Evolutionary conservation across 2,329 filamentous ascomycete species (phyloP).

Genomic region (Epichloe glyceriae): DNA sequence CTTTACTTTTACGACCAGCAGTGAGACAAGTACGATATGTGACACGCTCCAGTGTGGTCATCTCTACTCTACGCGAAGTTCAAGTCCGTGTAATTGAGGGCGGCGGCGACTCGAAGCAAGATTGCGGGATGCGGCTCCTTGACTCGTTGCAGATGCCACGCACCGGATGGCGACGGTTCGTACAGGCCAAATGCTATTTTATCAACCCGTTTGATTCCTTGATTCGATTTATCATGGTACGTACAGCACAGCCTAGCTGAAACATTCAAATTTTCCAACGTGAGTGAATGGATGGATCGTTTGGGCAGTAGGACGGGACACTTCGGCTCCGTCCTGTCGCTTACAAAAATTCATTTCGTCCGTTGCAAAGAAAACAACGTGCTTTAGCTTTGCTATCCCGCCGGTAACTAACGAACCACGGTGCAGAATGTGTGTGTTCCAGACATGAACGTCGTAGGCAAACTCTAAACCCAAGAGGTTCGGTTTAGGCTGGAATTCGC

Average conservation of each 20-base stretch:
- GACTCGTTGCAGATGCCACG: neutral
- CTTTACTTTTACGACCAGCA: neutral
- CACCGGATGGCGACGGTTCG: neutral
- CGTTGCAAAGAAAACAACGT: neutral
- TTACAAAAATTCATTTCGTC: neutral
- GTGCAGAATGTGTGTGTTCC: neutral
- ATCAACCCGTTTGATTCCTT: neutral
- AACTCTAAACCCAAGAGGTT: neutral
- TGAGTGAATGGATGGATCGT: neutral
- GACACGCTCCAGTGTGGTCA: neutral
- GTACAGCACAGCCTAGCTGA: no score
- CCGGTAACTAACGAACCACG: neutral
- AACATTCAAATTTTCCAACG: neutral
- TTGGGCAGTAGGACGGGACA: neutral
- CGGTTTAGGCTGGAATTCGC: neutral
- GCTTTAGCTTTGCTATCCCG: neutral
- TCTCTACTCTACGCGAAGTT: no score
- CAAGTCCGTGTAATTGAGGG: neutral
- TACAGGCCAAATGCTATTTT: neutral
- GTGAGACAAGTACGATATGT: neutral
- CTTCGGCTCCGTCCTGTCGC: neutral
- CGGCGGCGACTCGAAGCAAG: no score
- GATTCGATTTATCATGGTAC: no score
- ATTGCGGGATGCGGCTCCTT: neutral
- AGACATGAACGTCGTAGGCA: neutral